Base-by-base conservation (phyloP, 2,329 filamentous ascomycete genomes). In the Hypoxylon sp. region DNA sequence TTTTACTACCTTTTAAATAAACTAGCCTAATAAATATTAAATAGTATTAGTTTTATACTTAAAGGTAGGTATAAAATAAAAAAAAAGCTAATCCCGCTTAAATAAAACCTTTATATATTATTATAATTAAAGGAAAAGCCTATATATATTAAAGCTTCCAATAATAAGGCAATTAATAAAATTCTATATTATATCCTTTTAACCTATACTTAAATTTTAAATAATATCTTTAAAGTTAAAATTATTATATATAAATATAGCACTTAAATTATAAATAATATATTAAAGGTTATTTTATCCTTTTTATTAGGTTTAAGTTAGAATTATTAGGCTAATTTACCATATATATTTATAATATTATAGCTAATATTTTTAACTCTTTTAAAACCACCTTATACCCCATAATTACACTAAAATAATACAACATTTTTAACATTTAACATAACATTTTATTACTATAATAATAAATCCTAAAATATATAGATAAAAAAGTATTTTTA, bases 171-270 rank as follows among this genome's bases (percentile, higher is more conserved):
- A 36, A 38, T 51, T 38, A 51, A 38, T 36, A 11, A 36, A 6
- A 8, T 50, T 32, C 20, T 20, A 33, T 36, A 50, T 33, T 20
- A 50, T 8, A 9, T 20, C 18, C 36, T 50, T 50, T 20, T 36
- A 33, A 9, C 18, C 24, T 36, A 36, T 24, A 24, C 4, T 38
- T 24, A 51, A 36, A 24, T 38, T 14, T 38, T 24, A 20, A 38
- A 38, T 36, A 38, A 12, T n/a, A 24, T 51, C 8, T 38, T 51
- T 51, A 36, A 51, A 51, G 22, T 51, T 51, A 36, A 36, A 51
- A 9, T 33, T 50, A 50, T 32, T 22, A 16, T 33, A 33, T 50
- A 32, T 33, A 50, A 50, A 50, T 20, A 50, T 32, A 50, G 16
- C 14, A 50, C 30, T 50, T 33, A 50, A 50, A 9, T 50, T 50